A percentile compares a stretch with the other conserved stretches of the same genome.
These are phyloP conservation scores for Moesziomyces parantarcticus DNA, from an alignment of 1,284 basidiomycete genomes.

Conservation along the genomic window DNA sequence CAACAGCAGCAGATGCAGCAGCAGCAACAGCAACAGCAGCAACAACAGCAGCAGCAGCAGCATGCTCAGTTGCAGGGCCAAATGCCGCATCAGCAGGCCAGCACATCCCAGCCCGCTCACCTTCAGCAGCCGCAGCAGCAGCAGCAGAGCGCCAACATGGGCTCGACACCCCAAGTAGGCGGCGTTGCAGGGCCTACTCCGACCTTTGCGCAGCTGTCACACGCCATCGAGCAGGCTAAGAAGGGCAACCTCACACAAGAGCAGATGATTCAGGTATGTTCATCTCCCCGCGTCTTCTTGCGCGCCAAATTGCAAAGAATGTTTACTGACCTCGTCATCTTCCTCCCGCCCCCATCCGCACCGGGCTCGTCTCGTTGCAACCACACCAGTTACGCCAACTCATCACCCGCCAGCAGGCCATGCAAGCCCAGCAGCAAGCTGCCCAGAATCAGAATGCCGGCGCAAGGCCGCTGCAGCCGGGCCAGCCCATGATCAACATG, in stretches of 20 bases:
- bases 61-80: constrained; percentile 29
- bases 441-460: constrained; percentile 42
- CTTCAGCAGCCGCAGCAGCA: constrained; percentile 37
- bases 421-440: constrained; percentile 54
- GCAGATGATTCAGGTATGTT: constrained; percentile 49
- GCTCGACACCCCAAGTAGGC: constrained; percentile 16
- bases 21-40: constrained; percentile 9
- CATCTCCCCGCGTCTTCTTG: no score
- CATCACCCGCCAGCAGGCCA: constrained; percentile 48
- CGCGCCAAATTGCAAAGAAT: no score
- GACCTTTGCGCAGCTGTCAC: constrained; percentile 45
- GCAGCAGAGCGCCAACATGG: constrained; percentile 22
- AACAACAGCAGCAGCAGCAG: constrained; percentile 24
- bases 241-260: constrained; percentile 50
- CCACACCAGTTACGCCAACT: constrained; percentile 37
- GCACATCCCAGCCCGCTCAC: constrained; percentile 32
- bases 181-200: constrained; percentile 28
- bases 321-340: neutral
- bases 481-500: constrained; percentile 39
- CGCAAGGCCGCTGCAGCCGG: constrained; percentile 44
- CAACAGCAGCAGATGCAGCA: constrained; percentile 12
- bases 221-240: constrained; percentile 50
- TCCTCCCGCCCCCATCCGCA: constrained; percentile 2
- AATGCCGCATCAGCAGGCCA: constrained; percentile 26
- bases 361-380: neutral